phyloP scores from a whole-genome alignment of 73 alveolate genomes.

The Tetrahymena elliotti region DNA sequence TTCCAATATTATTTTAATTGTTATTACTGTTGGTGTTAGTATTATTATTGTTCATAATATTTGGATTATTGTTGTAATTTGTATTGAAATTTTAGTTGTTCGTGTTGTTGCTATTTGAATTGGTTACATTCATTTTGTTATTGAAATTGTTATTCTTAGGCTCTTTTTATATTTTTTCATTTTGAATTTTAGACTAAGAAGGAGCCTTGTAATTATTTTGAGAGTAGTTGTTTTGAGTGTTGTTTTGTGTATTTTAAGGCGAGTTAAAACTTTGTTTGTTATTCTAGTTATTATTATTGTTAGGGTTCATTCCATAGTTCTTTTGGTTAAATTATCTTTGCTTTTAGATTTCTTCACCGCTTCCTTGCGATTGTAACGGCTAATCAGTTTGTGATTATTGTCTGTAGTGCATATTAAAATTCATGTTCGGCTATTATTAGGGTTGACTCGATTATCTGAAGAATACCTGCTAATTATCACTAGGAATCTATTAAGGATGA shows the following conservation, averaged over 20 bases:
- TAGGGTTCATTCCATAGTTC: not conserved
- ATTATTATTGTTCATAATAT: not conserved
- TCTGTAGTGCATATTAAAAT: not conserved
- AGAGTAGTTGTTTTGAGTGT: not conserved
- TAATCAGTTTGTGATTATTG: not conserved
- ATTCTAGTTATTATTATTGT: not conserved
- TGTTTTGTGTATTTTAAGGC: not conserved
- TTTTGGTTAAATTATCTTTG: not conserved
- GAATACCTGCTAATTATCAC: not conserved
- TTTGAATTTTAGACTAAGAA: not conserved
- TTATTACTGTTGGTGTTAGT: not conserved
- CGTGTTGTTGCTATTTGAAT: not conserved
- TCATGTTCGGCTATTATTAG: not conserved
- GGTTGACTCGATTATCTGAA: not conserved
- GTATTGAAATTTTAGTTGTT: not conserved
- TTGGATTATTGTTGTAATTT: not conserved
- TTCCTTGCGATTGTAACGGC: not conserved
- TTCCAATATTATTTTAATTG: not conserved
- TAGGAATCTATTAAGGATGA: not conserved
- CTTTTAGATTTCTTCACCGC: not conserved
- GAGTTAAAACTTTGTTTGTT: not conserved
- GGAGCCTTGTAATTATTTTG: not conserved
- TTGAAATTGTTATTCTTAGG: not conserved
- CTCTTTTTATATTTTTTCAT: not conserved
- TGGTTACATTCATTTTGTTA: not conserved